Evolutionary conservation across 305 asterid genomes (phyloP).

Genomic region (Solanum hybrid): DNA sequence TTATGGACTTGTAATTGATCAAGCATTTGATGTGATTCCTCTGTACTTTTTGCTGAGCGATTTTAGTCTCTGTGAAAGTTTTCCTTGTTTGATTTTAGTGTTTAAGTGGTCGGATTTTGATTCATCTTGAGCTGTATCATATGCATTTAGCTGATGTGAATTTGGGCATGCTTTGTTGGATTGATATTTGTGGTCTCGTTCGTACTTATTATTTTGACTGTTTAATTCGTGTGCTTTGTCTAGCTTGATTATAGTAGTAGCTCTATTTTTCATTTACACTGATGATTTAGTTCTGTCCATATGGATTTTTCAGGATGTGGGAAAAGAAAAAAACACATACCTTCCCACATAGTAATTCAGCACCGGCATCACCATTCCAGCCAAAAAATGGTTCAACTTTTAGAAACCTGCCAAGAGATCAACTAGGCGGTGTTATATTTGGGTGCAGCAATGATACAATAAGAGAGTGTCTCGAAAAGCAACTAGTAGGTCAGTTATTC

Average conservation of each 20-base stretch:
- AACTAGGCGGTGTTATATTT: slow-evolving; percentile 80
- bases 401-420: slow-evolving; percentile 46
- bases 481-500: slow-evolving; percentile 65
- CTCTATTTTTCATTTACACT: background rate
- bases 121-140: background rate
- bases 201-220: background rate
- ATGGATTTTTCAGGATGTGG: slow-evolving; percentile 34
- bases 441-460: slow-evolving; percentile 53
- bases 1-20: background rate
- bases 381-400: no score
- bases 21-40: background rate
- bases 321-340: slow-evolving; percentile 25
- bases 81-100: background rate
- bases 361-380: no score
- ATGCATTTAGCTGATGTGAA: background rate
- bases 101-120: background rate
- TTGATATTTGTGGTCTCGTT: background rate
- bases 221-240: background rate
- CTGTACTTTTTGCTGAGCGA: background rate
- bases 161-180: background rate
- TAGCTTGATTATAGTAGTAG: background rate
- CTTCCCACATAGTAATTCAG: no score
- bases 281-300: background rate
- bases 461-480: slow-evolving; percentile 45
- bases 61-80: background rate